Evolutionary conservation across 2,329 filamentous ascomycete species (phyloP).

Genomic region (Rhinocladiella similis): DNA sequence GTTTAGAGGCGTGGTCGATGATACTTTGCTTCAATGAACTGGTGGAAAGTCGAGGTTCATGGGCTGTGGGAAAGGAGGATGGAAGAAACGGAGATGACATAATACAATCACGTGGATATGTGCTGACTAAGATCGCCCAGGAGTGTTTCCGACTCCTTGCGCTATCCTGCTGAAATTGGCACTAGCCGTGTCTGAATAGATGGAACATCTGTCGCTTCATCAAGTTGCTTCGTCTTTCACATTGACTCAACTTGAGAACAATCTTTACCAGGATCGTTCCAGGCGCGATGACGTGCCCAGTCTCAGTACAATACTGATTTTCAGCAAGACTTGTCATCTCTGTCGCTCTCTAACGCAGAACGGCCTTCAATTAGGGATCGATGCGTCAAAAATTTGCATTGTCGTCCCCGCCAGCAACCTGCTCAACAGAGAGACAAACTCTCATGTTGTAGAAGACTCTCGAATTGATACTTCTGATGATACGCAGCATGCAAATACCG

Average conservation of each 20-base stretch:
- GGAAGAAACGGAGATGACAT: neutral
- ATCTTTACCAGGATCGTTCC: neutral
- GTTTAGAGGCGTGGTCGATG: neutral
- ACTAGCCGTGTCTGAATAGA: neutral
- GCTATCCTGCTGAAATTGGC: neutral
- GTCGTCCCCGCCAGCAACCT: too few species aligned
- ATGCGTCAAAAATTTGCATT: too few species aligned
- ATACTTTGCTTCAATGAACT: neutral
- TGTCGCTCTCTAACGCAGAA: neutral
- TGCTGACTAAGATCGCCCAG: too few species aligned
- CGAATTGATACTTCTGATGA: too few species aligned
- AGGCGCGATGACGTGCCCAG: neutral
- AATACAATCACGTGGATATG: neutral
- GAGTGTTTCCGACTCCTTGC: too few species aligned
- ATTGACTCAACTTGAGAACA: neutral
- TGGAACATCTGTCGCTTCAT: neutral
- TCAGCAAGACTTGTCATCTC: neutral
- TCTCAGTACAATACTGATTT: neutral
- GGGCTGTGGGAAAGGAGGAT: too few species aligned
- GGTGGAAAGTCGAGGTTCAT: neutral
- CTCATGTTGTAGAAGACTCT: too few species aligned
- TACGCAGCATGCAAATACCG: too few species aligned
- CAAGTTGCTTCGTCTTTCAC: neutral
- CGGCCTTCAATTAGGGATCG: neutral
- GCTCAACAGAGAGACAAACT: too few species aligned